A percentile compares a stretch with the other conserved stretches of the same genome.
Evolutionary conservation across 352 stramenopile species (phyloP).

Genomic region (Albugo laibachii): DNA sequence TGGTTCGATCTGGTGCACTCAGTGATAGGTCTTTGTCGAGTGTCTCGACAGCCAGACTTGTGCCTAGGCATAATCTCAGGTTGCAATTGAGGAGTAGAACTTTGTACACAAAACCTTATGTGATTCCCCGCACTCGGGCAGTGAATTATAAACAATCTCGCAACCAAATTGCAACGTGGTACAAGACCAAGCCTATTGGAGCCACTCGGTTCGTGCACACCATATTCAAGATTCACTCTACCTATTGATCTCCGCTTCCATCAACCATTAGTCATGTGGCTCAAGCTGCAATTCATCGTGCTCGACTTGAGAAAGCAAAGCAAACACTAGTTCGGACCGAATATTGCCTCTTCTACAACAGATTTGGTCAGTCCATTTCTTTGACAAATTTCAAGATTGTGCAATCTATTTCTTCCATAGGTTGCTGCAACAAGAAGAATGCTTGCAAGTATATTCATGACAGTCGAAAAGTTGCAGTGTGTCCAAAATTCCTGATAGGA

Average conservation of each 20-base stretch:
- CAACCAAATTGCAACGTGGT: too few relatives aligned
- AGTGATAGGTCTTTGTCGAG: too few relatives aligned
- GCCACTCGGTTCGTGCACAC: background rate
- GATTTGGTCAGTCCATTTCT: slow-evolving; percentile 30
- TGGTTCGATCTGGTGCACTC: slow-evolving; percentile 22
- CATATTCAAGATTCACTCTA: background rate
- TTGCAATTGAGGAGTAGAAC: too few relatives aligned
- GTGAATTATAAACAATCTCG: too few relatives aligned
- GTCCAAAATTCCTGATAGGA: slow-evolving; percentile 50
- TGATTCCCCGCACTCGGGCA: too few relatives aligned
- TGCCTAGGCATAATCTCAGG: too few relatives aligned
- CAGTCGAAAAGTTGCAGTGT: slow-evolving; percentile 63
- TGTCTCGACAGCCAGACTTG: too few relatives aligned
- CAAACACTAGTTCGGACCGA: slow-evolving; percentile 27
- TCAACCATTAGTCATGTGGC: slow-evolving; percentile 3
- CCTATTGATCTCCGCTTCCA: too few relatives aligned
- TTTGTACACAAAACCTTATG: too few relatives aligned
- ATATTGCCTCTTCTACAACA: slow-evolving; percentile 69
- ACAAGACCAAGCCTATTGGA: background rate
- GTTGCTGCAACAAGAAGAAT: slow-evolving; percentile 68
- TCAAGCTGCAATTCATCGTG: slow-evolving; percentile 26
- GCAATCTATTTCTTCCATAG: slow-evolving; percentile 10
- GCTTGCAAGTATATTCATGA: slow-evolving; percentile 68
- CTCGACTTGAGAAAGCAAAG: slow-evolving; percentile 18
- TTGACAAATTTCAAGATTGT: slow-evolving; percentile 1